Base-by-base conservation (phyloP, 257 asterid genomes). In the Lavandula angustifolia region DNA sequence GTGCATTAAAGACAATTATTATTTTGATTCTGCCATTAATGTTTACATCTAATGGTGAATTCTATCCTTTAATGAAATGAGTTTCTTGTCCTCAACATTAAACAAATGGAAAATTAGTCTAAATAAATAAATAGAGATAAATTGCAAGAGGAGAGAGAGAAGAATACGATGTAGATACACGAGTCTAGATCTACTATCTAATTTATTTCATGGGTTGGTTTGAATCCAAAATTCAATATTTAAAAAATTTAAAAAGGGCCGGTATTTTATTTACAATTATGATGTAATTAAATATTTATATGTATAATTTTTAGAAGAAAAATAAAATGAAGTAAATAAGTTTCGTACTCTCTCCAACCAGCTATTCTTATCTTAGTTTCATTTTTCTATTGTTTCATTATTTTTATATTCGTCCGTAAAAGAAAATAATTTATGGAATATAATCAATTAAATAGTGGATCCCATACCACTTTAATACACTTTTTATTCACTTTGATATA, bases 11-110 rank as follows among this genome's bases (percentile, higher is more conserved):
- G 4, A 54, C 14, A 43, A 66, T 33, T 34, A 9, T 54, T 44
- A 49, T 55, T 16, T 7, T 44, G 29, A 32, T 54, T 43, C 10
- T 10, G n/a, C 6, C 16, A 66, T 31, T 42, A 54, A 40, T 22
- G 50, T 18, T 18, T 37, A 16, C 18, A 22, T 22, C 27, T 22
- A 22, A 22, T 22, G 27, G 27, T 22, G 27, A 22, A 22, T 22
- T 22, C 27, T 17, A 31, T 66, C 54, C 42, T 64, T 51, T 66
- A 29, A 40, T 18, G 48, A 44, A 54, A 43, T 42, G 64, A 37
- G 54, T 48, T 40, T 44, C 35, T 54, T 66, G 32, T 32, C 44
- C 6, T 42, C 22, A 17, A 43, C 22, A 13, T 9, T 41, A 10
- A 54, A 54, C 18, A 9, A 22, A 10, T 17, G 11, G 34, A 3